Evolutionary conservation across 75 land plant genomes (phyloP).

Genomic region (Adiantum capillusveneris): DNA sequence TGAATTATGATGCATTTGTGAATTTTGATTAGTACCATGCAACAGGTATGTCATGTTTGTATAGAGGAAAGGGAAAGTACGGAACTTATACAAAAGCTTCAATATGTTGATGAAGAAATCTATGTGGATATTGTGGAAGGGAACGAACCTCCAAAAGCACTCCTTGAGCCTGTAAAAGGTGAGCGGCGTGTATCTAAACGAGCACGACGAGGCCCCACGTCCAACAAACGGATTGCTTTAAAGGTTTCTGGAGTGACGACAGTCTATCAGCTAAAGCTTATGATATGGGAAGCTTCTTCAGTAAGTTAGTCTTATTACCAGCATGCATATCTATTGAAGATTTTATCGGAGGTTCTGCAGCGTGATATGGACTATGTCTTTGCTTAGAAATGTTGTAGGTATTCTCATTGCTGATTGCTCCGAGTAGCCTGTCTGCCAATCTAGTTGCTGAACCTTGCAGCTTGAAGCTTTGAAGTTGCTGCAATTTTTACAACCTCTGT

Average conservation of each 20-base stretch:
- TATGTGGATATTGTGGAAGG: conserved; percentile 66
- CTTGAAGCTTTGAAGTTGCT: no score
- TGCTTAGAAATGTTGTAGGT: no score
- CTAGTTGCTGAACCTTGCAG: no score
- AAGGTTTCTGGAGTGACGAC: conserved; percentile 90
- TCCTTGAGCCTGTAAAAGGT: conserved; percentile 52
- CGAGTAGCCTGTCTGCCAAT: no score
- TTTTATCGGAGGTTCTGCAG: no score
- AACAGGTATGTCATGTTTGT: conserved; percentile 80
- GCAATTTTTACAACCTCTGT: no score
- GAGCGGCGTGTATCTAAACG: conserved; percentile 86
- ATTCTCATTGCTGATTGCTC: no score
- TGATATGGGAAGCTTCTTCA: conserved; percentile 95
- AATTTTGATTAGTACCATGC: background rate
- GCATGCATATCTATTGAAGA: no score
- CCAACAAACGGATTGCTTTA: conserved; percentile 46
- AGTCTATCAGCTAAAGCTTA: conserved; percentile 85
- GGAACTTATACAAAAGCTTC: conserved; percentile 70
- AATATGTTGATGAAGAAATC: conserved; percentile 68
- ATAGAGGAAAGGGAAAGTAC: conserved; percentile 88
- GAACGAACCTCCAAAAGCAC: conserved; percentile 80
- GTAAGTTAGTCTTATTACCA: conserved; percentile 52
- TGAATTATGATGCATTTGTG: background rate
- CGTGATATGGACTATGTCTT: no score
- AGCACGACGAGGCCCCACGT: conserved; percentile 45